Evolutionary conservation across 441 rosid genomes (phyloP).

Genomic region (Euphorbia schlechtendalii): DNA sequence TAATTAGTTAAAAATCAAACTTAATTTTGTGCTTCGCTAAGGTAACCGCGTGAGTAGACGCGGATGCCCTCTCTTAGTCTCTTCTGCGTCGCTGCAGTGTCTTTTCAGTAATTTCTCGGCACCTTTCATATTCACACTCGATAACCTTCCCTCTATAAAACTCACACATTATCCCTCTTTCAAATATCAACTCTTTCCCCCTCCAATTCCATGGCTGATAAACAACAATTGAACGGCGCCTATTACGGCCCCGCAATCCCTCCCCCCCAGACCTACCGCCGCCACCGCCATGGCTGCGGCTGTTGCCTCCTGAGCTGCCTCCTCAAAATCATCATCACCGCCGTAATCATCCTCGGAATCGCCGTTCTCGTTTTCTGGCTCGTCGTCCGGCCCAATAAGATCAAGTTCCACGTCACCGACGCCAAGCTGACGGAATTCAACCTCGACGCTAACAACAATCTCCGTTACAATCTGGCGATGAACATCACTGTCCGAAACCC

Average conservation of each 20-base stretch:
- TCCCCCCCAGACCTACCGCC: constrained; percentile 34
- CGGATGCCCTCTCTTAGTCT: constrained; percentile 1
- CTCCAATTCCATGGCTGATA: constrained; percentile 19
- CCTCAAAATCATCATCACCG: constrained; percentile 6
- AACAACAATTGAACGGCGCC: constrained; percentile 24
- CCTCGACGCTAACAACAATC: neutral
- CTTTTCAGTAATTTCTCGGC: too few species aligned
- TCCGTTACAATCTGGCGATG: neutral
- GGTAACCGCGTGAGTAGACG: constrained; percentile 18
- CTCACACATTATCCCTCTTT: constrained; percentile 8
- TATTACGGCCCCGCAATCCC: constrained; percentile 27
- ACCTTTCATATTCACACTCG: neutral
- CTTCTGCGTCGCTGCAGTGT: too few species aligned
- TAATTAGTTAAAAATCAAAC: too few species aligned
- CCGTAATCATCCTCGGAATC: neutral
- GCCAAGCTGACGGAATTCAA: constrained; percentile 11
- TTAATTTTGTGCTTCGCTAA: neutral
- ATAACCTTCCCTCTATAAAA: neutral
- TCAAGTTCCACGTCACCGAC: constrained; percentile 15
- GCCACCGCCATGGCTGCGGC: constrained; percentile 41
- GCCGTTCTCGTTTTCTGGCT: constrained; percentile 15
- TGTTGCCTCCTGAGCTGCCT: constrained; percentile 23
- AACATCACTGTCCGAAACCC: constrained; percentile 7
- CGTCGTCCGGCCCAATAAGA: constrained; percentile 8
- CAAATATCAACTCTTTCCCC: neutral